phyloP scores from a whole-genome alignment of 2,329 filamentous ascomycete species.

The Ramularia collo-cygni region DNA sequence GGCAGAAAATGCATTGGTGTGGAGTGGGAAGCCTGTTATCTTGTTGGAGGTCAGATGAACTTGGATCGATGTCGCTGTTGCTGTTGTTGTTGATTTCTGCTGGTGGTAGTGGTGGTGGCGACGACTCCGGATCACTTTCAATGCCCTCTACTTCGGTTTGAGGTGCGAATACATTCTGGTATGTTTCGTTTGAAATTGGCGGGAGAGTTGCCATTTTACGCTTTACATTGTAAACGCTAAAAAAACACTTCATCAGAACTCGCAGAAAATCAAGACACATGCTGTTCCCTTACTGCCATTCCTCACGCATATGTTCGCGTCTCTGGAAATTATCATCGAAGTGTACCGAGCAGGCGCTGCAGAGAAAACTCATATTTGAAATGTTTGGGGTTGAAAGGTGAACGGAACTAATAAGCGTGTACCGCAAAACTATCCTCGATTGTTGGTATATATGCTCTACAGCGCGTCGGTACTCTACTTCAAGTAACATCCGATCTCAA shows the following conservation, averaged over 20 bases:
- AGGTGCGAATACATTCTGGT: constrained; percentile 1
- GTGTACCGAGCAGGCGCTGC: constrained; percentile 12
- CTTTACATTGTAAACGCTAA: constrained; percentile 14
- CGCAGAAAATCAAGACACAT: neutral
- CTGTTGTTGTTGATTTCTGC: neutral
- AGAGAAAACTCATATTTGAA: constrained; percentile 1
- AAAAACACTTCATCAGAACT: neutral
- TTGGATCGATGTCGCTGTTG: neutral
- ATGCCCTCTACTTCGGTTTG: neutral
- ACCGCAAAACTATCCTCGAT: too few relatives aligned
- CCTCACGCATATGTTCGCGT: constrained; percentile 14
- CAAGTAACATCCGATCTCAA: too few relatives aligned
- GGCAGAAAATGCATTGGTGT: constrained; percentile 35
- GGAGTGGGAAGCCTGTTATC: neutral
- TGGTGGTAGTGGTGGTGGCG: neutral
- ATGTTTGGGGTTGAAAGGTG: too few relatives aligned
- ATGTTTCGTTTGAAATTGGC: constrained; percentile 4
- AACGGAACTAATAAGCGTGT: too few relatives aligned
- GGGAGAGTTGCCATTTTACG: constrained; percentile 10
- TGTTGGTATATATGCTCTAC: too few relatives aligned
- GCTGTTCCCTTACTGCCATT: constrained; percentile 11
- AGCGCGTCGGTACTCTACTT: too few relatives aligned
- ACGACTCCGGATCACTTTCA: too few relatives aligned
- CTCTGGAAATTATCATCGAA: constrained; percentile 8
- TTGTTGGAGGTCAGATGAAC: neutral